Base-by-base conservation (phyloP, 2,329 filamentous ascomycete species). In the Thermochaetoides dissita region DNA sequence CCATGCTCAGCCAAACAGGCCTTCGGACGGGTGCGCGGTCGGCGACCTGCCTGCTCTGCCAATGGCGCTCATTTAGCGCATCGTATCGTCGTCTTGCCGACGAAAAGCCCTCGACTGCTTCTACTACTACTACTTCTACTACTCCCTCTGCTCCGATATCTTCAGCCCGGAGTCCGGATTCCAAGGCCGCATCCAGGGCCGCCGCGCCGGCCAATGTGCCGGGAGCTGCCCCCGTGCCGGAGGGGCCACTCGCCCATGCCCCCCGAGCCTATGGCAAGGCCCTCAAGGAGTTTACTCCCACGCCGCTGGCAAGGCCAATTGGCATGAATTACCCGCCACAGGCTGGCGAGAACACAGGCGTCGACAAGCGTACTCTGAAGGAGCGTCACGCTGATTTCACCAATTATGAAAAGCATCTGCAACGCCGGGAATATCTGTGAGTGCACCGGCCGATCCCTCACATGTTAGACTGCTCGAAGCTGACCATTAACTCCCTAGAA, bases 361-460 rank as follows among this genome's bases (percentile, higher is more conserved):
- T 83, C 47, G 84, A 93, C 54, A 56, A 52, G 11, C 77, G 88
- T 34, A 71, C 78, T 1, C 59, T 83, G 48, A 67, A 68, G 47
- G 70, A 94, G 62, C 75, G 77, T 39, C 72, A 79, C 34, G 77
- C 84, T 49, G 87, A 94, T 57, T 86, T 94, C 57, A 77, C 84
- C 49, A 70, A 91, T 62, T 88, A 84, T 56, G 81, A 91, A 45
- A 88, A 85, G 60, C 88, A 96, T 58, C 63, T 95, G 7, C 69
- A 74, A 49, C 74, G 79, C 51, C 76, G 89, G 49, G 73, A 84
- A 52, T 71, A 85, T 57, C 68, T 96, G 82, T 87, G 70, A 50
- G 68, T 46, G 12, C 8, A 30, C 10, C 28, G 11, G 7, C 9
- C 10, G 3, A 24, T 24, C 17, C 17, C 17, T 24, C 5, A 24